A percentile compares a stretch with the other conserved stretches of the same genome.
Evolutionary conservation across 1,284 basidiomycete species (phyloP).

Genomic region (Cryptococcus sp.): DNA sequence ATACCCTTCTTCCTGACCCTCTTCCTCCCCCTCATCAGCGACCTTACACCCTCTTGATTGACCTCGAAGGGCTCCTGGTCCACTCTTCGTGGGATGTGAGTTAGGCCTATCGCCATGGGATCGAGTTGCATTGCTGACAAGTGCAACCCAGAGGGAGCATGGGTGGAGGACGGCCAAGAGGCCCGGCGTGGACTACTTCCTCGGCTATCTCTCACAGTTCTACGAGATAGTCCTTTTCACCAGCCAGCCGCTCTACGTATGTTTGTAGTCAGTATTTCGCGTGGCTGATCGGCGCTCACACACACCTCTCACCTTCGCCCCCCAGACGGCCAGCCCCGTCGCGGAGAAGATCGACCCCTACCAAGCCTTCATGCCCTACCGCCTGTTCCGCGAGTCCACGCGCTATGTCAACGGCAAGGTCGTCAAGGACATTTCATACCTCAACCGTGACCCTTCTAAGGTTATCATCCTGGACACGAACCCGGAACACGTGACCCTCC

Average conservation of each 20-base stretch:
- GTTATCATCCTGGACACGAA: conserved; percentile 85
- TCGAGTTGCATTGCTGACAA: background rate
- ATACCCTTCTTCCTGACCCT: conserved; percentile 84
- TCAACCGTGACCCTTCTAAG: conserved; percentile 90
- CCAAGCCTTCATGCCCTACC: conserved; percentile 81
- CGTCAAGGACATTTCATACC: conserved; percentile 87
- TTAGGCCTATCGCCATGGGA: conserved; percentile 21
- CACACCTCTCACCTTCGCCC: conserved; percentile 3
- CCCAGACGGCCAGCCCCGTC: conserved; percentile 79
- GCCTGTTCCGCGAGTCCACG: conserved; percentile 86
- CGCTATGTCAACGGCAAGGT: conserved; percentile 71
- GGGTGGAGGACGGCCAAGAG: conserved; percentile 91
- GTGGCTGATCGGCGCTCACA: background rate
- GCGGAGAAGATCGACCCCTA: conserved; percentile 94
- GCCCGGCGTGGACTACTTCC: conserved; percentile 95
- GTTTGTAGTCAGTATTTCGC: conserved; percentile 51
- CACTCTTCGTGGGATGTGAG: conserved; percentile 91
- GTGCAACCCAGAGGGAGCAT: conserved; percentile 63
- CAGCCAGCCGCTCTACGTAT: conserved; percentile 79
- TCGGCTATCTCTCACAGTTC: conserved; percentile 94
- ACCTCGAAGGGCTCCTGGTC: conserved; percentile 87
- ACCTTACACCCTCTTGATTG: conserved; percentile 87
- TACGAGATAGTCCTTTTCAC: conserved; percentile 98
- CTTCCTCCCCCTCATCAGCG: conserved; percentile 79
- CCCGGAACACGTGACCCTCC: conserved; percentile 68